Percentiles rank a stretch among this genome's conserved stretches.
phyloP scores from a whole-genome alignment of 169 alveolate species.

The Plasmodium gaboni region DNA sequence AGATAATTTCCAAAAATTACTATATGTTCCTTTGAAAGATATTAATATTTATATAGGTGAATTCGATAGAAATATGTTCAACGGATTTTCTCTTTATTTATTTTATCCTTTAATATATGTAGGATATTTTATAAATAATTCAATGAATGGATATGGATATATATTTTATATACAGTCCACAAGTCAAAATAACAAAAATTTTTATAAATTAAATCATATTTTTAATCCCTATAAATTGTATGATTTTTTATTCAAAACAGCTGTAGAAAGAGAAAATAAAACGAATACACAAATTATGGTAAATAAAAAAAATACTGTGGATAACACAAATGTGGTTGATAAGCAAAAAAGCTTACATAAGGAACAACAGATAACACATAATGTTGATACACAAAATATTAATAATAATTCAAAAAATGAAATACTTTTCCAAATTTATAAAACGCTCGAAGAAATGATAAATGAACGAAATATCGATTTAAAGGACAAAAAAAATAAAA shows the following conservation, averaged over 20 bases:
- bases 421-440: slow-evolving; percentile 11
- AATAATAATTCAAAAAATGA: background rate
- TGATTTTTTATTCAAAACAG: slow-evolving; percentile 9
- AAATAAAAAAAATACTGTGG: background rate
- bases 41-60: slow-evolving; percentile 60
- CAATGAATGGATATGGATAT: slow-evolving; percentile 57
- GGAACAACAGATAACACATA: background rate
- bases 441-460: slow-evolving; percentile 25
- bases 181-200: background rate
- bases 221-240: background rate
- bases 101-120: slow-evolving; percentile 59
- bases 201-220: slow-evolving; percentile 1
- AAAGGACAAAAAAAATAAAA: slow-evolving; percentile 1
- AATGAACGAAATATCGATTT: no score
- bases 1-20: slow-evolving; percentile 21
- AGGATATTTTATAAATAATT: slow-evolving; percentile 51
- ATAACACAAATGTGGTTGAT: background rate
- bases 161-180: slow-evolving; percentile 24
- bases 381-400: background rate
- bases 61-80: slow-evolving; percentile 45
- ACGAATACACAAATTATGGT: background rate
- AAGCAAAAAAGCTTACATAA: background rate
- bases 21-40: slow-evolving; percentile 58
- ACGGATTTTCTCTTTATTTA: slow-evolving; percentile 40
- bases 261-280: background rate